A percentile compares a stretch with the other conserved stretches of the same genome.
phyloP scores from a whole-genome alignment of 2,329 filamentous ascomycete species.

The Stagonosporopsis chrysanthemi region DNA sequence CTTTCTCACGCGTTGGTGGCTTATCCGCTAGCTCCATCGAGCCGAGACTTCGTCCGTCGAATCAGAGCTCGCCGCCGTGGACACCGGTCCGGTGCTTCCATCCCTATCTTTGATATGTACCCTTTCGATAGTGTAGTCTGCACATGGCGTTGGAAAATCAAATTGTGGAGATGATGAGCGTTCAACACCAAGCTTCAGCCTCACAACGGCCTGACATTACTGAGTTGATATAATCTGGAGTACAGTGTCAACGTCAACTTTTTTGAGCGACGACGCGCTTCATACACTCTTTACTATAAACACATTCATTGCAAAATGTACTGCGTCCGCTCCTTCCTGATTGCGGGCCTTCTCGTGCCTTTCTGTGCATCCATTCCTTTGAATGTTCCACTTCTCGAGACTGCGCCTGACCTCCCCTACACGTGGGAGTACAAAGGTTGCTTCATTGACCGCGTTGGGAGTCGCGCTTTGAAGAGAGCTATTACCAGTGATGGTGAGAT shows the following conservation, averaged over 20 bases:
- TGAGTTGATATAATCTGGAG: neutral
- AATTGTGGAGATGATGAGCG: slow-evolving; percentile 1
- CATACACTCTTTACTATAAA: neutral
- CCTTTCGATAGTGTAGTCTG: slow-evolving; percentile 9
- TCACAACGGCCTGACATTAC: neutral
- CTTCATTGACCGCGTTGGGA: slow-evolving; percentile 1
- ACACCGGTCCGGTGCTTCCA: neutral
- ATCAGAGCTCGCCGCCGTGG: slow-evolving; percentile 3
- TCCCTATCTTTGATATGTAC: neutral
- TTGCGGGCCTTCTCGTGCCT: neutral
- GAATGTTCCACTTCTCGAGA: neutral
- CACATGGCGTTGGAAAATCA: neutral
- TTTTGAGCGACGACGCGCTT: neutral
- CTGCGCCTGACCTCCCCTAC: neutral
- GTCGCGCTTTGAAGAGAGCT: neutral
- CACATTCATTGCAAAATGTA: slow-evolving; percentile 1
- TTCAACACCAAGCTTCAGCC: neutral
- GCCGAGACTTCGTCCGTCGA: neutral
- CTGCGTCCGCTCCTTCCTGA: neutral
- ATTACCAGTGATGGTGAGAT: neutral
- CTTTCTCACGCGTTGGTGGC: slow-evolving; percentile 3
- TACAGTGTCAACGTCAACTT: neutral
- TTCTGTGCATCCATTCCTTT: neutral
- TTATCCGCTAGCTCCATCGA: slow-evolving; percentile 2
- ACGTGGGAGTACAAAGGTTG: slow-evolving; percentile 1